Evolutionary conservation across 1,284 basidiomycete species (phyloP).

Genomic region (Meira nashicola): DNA sequence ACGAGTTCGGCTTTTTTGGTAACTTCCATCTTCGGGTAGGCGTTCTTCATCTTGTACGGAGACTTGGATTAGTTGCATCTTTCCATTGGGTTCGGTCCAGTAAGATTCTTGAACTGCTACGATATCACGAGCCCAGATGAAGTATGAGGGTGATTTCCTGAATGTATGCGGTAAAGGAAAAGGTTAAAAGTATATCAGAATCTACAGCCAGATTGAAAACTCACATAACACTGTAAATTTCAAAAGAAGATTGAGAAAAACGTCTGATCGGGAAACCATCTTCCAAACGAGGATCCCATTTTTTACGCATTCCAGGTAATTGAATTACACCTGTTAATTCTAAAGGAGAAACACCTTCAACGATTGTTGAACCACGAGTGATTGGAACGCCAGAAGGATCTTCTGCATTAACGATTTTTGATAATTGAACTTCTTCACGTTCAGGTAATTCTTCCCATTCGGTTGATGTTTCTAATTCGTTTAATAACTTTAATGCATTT

Average conservation of each 20-base stretch:
- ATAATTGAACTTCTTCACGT: conserved; percentile 37
- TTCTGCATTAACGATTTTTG: conserved; percentile 36
- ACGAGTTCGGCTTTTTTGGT: conserved; percentile 36
- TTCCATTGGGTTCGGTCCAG: conserved; percentile 19
- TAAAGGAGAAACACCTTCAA: conserved; percentile 41
- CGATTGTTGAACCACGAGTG: conserved; percentile 33
- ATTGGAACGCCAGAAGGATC: conserved; percentile 37
- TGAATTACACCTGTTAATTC: conserved; percentile 39
- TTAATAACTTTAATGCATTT: conserved; percentile 28
- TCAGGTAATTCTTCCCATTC: conserved; percentile 42
- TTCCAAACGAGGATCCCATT: conserved; percentile 46
- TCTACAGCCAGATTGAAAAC: too few species aligned
- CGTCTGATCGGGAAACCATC: conserved; percentile 16
- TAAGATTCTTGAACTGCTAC: conserved; percentile 40
- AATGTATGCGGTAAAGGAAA: neutral
- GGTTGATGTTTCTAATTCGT: conserved; percentile 23
- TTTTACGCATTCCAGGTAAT: conserved; percentile 43
- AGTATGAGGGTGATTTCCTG: conserved; percentile 39
- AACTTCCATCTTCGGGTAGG: conserved; percentile 38
- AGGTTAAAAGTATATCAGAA: neutral
- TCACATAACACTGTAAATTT: conserved; percentile 38
- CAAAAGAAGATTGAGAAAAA: conserved; percentile 16
- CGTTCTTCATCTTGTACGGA: conserved; percentile 34
- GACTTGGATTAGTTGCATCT: conserved; percentile 34
- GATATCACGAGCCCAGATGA: conserved; percentile 47